phyloP scores from a whole-genome alignment of 225 moss, liverwort and hornwort species.

The Asterella californica region DNA sequence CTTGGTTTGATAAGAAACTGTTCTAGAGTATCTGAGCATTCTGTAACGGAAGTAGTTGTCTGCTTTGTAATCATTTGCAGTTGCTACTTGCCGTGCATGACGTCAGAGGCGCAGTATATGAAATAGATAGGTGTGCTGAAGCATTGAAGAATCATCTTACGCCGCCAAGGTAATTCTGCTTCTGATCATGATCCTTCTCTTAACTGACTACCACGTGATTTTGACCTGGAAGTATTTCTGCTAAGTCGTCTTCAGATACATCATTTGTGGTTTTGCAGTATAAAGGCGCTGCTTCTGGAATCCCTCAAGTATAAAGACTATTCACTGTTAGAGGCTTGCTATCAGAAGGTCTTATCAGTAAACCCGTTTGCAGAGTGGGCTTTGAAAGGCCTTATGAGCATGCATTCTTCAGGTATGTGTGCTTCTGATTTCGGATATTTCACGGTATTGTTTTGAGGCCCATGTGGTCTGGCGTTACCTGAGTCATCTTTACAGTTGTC shows the following conservation, averaged over 20 bases:
- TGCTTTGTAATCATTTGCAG: slow-evolving; percentile 32
- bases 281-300: slow-evolving; percentile 76
- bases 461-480: too few species aligned
- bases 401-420: slow-evolving; percentile 58
- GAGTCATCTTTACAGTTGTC: too few species aligned
- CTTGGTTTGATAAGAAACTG: not conserved
- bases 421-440: not conserved
- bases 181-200: not conserved
- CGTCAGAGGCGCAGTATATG: slow-evolving; percentile 65
- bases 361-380: slow-evolving; percentile 67
- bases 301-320: slow-evolving; percentile 63
- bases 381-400: slow-evolving; percentile 55
- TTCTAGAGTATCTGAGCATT: not conserved
- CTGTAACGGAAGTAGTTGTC: not conserved
- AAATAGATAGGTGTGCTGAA: slow-evolving; percentile 68
- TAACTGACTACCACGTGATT: not conserved
- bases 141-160: slow-evolving; percentile 43
- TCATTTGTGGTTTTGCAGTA: slow-evolving; percentile 38
- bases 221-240: not conserved
- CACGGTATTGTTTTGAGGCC: not conserved
- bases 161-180: slow-evolving; percentile 55
- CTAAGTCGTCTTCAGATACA: not conserved
- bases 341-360: slow-evolving; percentile 51
- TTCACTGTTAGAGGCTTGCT: slow-evolving; percentile 47
- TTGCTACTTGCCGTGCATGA: slow-evolving; percentile 80